These are phyloP conservation scores for Claviceps sp. DNA, from an alignment of 2,329 filamentous ascomycete species.

Conservation along the genomic window DNA sequence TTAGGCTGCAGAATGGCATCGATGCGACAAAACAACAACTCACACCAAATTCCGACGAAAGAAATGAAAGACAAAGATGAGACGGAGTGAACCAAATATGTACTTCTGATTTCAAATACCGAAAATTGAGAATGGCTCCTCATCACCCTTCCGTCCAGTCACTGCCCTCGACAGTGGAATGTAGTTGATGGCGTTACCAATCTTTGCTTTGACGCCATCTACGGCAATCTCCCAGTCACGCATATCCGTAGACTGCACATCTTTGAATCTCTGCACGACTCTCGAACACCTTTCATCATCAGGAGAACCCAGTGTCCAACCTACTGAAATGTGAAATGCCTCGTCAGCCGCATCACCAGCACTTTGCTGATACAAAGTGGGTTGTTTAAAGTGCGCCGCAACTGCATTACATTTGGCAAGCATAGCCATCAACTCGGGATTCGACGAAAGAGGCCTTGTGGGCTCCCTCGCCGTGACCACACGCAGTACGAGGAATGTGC, in stretches of 20 bases:
- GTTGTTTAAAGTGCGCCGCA: constrained; percentile 48
- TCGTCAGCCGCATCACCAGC: constrained; percentile 12
- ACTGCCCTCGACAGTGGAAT: constrained; percentile 21
- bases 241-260: constrained; percentile 17
- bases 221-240: constrained; percentile 37
- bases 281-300: constrained; percentile 22
- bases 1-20: not conserved
- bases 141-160: not conserved
- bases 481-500: constrained; percentile 74
- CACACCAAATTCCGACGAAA: not conserved
- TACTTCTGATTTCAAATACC: constrained; percentile 1
- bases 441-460: constrained; percentile 11
- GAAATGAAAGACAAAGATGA: not conserved
- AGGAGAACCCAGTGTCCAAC: constrained; percentile 57
- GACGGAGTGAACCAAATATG: too few relatives aligned
- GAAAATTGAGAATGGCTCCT: constrained; percentile 6
- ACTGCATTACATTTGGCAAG: constrained; percentile 54
- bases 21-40: not conserved
- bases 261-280: constrained; percentile 13
- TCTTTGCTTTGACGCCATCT: constrained; percentile 55
- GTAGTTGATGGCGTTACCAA: constrained; percentile 54
- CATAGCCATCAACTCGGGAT: constrained; percentile 46
- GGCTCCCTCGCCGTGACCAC: constrained; percentile 25
- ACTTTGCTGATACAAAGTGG: constrained; percentile 48
- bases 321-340: constrained; percentile 80